Conservation (phyloP, 768 basidiomycete genomes). For the Thelephora ganbajun region DNA sequence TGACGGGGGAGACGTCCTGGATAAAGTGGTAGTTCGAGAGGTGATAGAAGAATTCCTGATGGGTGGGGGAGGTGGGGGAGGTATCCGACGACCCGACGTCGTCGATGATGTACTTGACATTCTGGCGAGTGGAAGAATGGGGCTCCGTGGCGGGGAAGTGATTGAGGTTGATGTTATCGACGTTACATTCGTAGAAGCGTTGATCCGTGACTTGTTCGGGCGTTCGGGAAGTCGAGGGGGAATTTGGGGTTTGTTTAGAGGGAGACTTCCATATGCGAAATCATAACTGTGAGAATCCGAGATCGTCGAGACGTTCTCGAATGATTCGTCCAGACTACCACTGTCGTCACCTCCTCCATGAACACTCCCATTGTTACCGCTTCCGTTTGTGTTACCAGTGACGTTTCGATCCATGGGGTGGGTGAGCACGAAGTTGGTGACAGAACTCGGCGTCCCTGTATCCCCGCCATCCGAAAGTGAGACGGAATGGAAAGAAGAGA, state of each 20-base stretch:
- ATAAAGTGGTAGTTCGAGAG: constrained; percentile 12
- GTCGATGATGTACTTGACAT: constrained; percentile 7
- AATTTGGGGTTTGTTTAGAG: constrained; percentile 9
- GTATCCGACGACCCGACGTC: constrained; percentile 12
- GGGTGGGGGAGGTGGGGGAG: constrained; percentile 17
- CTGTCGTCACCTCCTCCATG: constrained; percentile 20
- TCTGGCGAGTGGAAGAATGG: constrained; percentile 2
- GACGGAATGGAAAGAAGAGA: constrained; percentile 76
- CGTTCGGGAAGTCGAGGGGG: constrained; percentile 18
- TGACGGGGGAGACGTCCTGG: neutral
- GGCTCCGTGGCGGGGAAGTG: constrained; percentile 4
- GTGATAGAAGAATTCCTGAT: constrained; percentile 25
- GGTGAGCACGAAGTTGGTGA: constrained; percentile 17
- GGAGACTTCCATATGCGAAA: constrained; percentile 26
- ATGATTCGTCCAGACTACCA: constrained; percentile 55
- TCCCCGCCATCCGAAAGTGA: constrained; percentile 55
- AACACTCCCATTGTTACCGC: too few relatives aligned
- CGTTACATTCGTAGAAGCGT: constrained; percentile 3
- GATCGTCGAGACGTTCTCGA: constrained; percentile 49
- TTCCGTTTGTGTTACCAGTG: too few relatives aligned
- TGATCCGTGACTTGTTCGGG: constrained; percentile 6
- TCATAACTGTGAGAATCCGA: constrained; percentile 24
- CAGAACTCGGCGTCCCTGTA: constrained; percentile 12
- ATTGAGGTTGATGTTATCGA: constrained; percentile 4
- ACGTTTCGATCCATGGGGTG: constrained; percentile 28